phyloP scores from a whole-genome alignment of 2,329 filamentous ascomycete genomes.

The Aaosphaeria arxii region DNA sequence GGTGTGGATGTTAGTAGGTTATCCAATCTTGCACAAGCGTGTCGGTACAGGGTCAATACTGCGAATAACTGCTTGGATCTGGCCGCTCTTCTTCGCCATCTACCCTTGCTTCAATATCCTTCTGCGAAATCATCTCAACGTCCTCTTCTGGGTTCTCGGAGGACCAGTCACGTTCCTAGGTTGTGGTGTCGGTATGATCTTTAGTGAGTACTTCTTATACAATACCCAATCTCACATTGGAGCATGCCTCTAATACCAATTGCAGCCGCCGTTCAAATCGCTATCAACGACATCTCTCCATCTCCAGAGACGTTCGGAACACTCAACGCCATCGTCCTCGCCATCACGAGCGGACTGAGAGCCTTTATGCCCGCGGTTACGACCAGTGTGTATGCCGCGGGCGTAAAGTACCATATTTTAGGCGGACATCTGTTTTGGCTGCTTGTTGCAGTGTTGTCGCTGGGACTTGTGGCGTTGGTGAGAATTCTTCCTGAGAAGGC shows the following conservation, averaged over 20 bases:
- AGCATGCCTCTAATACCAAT: too few relatives aligned
- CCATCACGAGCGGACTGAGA: slow-evolving; percentile 59
- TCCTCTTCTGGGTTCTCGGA: slow-evolving; percentile 57
- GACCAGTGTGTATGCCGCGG: slow-evolving; percentile 65
- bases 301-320: slow-evolving; percentile 63
- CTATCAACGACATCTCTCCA: slow-evolving; percentile 71
- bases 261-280: slow-evolving; percentile 63
- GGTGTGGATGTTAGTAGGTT: slow-evolving; percentile 67
- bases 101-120: slow-evolving; percentile 57
- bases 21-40: slow-evolving; percentile 64
- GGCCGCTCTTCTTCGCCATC: slow-evolving; percentile 62
- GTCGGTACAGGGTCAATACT: slow-evolving; percentile 67
- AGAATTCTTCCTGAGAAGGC: slow-evolving; percentile 15
- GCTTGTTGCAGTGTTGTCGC: slow-evolving; percentile 43
- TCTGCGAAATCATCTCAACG: slow-evolving; percentile 45
- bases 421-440: slow-evolving; percentile 66
- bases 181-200: slow-evolving; percentile 64
- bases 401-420: slow-evolving; percentile 60
- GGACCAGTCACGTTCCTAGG: slow-evolving; percentile 52
- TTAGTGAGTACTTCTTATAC: slow-evolving; percentile 45
- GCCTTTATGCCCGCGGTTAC: slow-evolving; percentile 65
- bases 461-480: slow-evolving; percentile 14
- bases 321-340: slow-evolving; percentile 67
- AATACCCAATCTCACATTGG: too few relatives aligned
- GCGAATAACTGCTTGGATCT: slow-evolving; percentile 54